phyloP scores from a whole-genome alignment of 1,139 yeast genomes.

The Lodderomyces pseudojiufengensis region DNA sequence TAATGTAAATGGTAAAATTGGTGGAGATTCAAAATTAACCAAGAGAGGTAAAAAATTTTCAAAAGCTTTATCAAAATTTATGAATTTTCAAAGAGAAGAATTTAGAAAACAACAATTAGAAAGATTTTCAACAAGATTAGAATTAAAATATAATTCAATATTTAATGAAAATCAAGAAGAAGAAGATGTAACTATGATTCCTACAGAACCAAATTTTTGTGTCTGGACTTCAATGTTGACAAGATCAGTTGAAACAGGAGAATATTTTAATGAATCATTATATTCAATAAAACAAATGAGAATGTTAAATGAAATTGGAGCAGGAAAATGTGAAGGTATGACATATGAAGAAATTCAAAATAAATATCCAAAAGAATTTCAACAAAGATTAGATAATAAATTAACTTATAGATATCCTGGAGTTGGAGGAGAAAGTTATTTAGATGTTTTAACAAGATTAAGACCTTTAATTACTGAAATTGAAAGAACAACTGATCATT shows the following conservation, averaged over 20 bases:
- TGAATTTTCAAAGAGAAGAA: slow-evolving; percentile 65
- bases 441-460: slow-evolving; percentile 87
- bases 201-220: slow-evolving; percentile 69
- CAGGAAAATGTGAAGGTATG: slow-evolving; percentile 90
- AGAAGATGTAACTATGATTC: slow-evolving; percentile 29
- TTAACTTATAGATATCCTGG: slow-evolving; percentile 90
- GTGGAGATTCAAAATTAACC: slow-evolving; percentile 85
- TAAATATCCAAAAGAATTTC: slow-evolving; percentile 73
- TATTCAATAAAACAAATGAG: slow-evolving; percentile 86
- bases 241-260: slow-evolving; percentile 76
- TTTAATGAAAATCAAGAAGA: slow-evolving; percentile 23
- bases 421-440: slow-evolving; percentile 93
- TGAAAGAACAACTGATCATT: slow-evolving; percentile 87
- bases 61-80: slow-evolving; percentile 67
- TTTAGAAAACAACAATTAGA: slow-evolving; percentile 65
- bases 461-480: slow-evolving; percentile 89
- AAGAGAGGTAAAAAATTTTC: slow-evolving; percentile 75
- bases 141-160: slow-evolving; percentile 36
- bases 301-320: slow-evolving; percentile 89
- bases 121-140: slow-evolving; percentile 43
- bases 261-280: slow-evolving; percentile 64
- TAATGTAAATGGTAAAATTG: slow-evolving; percentile 79
- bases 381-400: slow-evolving; percentile 70
- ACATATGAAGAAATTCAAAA: slow-evolving; percentile 78
- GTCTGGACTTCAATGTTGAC: slow-evolving; percentile 91